A percentile compares a stretch with the other conserved stretches of the same genome.
phyloP scores from a whole-genome alignment of 306 rosid genomes.

The Quercus cerris region DNA sequence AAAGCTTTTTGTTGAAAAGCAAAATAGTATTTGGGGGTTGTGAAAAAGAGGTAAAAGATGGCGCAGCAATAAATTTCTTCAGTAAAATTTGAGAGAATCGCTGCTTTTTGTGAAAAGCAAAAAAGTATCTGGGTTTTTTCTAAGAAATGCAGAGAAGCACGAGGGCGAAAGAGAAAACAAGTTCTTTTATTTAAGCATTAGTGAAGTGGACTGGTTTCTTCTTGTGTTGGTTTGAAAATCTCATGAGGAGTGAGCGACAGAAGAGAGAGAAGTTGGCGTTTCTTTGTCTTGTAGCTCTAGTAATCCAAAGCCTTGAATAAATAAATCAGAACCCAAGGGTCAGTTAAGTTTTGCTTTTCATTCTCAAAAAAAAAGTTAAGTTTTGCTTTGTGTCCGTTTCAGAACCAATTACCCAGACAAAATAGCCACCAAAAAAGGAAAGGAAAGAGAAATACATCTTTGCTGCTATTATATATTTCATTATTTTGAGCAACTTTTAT shows the following conservation, averaged over 20 bases:
- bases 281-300: conserved; percentile 26
- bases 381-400: conserved; percentile 8
- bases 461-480: neutral
- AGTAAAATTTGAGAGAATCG: too few species aligned
- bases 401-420: conserved; percentile 14
- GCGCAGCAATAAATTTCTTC: too few species aligned
- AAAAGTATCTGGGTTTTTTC: neutral
- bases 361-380: neutral
- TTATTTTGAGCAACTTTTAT: neutral
- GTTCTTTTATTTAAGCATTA: conserved; percentile 13
- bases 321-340: conserved; percentile 9
- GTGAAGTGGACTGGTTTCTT: conserved; percentile 22
- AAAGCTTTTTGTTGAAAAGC: too few species aligned
- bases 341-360: neutral
- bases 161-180: conserved; percentile 20
- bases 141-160: neutral
- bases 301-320: conserved; percentile 13
- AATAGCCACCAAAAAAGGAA: conserved; percentile 1
- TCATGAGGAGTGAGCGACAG: conserved; percentile 11
- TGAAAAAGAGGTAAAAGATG: too few species aligned
- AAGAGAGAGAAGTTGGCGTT: conserved; percentile 15
- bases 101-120: neutral
- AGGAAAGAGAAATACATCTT: neutral
- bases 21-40: too few species aligned
- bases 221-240: conserved; percentile 5